Conservation (phyloP, 495 filamentous ascomycete species). For the Bacidia rubella region DNA sequence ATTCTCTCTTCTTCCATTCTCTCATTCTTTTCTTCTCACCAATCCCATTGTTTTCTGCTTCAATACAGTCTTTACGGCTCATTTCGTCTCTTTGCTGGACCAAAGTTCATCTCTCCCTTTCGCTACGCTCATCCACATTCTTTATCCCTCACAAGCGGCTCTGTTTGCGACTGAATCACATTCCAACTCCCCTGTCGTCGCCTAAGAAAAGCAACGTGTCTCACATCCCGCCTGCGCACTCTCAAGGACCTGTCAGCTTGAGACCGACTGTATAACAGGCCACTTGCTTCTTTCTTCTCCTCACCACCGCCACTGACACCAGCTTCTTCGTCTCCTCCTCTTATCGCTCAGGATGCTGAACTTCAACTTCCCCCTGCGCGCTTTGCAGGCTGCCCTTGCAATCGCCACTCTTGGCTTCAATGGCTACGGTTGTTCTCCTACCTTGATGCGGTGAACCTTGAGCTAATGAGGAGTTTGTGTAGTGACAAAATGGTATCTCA, state of each 20-base stretch:
- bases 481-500: slow-evolving; percentile 23
- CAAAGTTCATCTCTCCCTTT: not conserved
- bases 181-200: not conserved
- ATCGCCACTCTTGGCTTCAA: slow-evolving; percentile 60
- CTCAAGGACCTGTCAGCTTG: not conserved
- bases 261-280: not conserved
- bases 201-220: slow-evolving; percentile 1
- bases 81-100: not conserved
- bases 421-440: slow-evolving; percentile 46
- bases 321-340: too few species aligned
- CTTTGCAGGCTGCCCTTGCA: slow-evolving; percentile 48
- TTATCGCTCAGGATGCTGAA: slow-evolving; percentile 23
- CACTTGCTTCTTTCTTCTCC: too few species aligned
- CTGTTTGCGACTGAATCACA: not conserved
- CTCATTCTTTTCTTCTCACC: not conserved
- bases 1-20: not conserved
- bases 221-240: too few species aligned
- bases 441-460: not conserved
- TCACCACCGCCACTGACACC: not conserved
- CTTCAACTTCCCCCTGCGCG: slow-evolving; percentile 50
- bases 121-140: not conserved
- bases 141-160: not conserved
- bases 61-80: not conserved
- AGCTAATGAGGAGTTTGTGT: not conserved
- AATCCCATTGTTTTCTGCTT: not conserved